Evolutionary conservation across 257 asterid species (phyloP), one percentile per base, ranked within the genome.

Genomic region (Forsythia suspensa): DNA sequence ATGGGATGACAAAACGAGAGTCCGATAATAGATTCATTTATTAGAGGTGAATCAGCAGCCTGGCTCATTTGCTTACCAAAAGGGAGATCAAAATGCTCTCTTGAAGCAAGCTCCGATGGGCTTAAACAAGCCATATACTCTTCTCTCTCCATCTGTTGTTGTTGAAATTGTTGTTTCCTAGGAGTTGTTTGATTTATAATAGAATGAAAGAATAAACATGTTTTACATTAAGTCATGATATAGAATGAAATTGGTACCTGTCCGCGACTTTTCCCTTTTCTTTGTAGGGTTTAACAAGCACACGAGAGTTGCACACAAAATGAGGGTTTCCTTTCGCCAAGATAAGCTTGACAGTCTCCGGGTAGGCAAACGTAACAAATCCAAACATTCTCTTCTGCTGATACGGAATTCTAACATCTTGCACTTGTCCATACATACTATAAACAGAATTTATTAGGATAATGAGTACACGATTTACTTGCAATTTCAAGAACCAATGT

Each of bases 281-380:
- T 72, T 82, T 87, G 80, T 89, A 91, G 13, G 95, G 94, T 65
- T 93, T 93, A 73, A 90, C 97, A 44, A 87, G 85, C 80, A 93
- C 94, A 1, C 91, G 87, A 24, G 85, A 81, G 74, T 89, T 94
- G 68, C 89, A 77, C 42, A 91, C 91, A 36, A 83, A 86, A 83
- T 93, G 97, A 10, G 96, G 98, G 73, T 93, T 91, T n/a, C 88
- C 90, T 78, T 87, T 91, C 1, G 90, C 82, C 80, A 93, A 83
- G 70, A 91, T 90, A 40, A 85, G 87, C 70, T 91, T 84, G 43
- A 85, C 93, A 2, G 97, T 89, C 72, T 88, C 93, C 0, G 92
- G 89, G 75, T 83, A 82, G 73, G 82, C 82, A 84, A 93, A 93
- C 0, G 91, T 87, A 61, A 92, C 96, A 72, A 91, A 92, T 20